phyloP scores from a whole-genome alignment of 129 eudicot genomes.

The Chrysanthemum seticuspe region DNA sequence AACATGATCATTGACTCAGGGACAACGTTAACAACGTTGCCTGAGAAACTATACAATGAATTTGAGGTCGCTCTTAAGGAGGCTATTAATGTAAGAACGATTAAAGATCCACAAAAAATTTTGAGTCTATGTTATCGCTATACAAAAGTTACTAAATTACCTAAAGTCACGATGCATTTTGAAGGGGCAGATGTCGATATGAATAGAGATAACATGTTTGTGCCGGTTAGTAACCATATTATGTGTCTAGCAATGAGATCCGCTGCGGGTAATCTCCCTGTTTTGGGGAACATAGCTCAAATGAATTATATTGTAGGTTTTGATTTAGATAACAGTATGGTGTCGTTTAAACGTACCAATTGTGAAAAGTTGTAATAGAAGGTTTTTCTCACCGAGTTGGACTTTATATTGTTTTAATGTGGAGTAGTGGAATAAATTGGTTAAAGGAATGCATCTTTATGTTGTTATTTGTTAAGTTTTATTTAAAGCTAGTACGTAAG shows the following conservation, averaged over 20 bases:
- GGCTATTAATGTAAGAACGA: slow-evolving; percentile 21
- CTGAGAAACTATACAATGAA: background rate
- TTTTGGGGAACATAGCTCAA: slow-evolving; percentile 53
- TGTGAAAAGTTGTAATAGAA: slow-evolving; percentile 30
- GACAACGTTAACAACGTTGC: slow-evolving; percentile 43
- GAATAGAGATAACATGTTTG: slow-evolving; percentile 27
- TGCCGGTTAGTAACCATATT: slow-evolving; percentile 22
- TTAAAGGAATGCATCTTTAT: too few relatives aligned
- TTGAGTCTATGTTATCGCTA: slow-evolving; percentile 33
- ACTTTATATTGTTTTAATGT: too few relatives aligned
- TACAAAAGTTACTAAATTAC: background rate
- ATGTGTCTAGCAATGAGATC: slow-evolving; percentile 37
- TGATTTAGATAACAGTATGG: slow-evolving; percentile 35
- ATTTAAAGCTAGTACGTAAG: too few relatives aligned
- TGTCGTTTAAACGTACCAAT: slow-evolving; percentile 45
- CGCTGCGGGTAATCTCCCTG: background rate
- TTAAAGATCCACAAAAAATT: slow-evolving; percentile 23
- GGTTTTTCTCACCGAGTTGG: background rate
- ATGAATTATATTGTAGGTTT: slow-evolving; percentile 43
- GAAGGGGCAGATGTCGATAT: slow-evolving; percentile 45
- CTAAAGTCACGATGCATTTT: slow-evolving; percentile 37
- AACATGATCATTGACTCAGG: slow-evolving; percentile 69
- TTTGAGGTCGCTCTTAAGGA: slow-evolving; percentile 25
- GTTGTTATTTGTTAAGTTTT: too few relatives aligned
- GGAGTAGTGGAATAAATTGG: too few relatives aligned